Evolutionary conservation across 129 eudicot species (phyloP), one percentile per base, ranked within the genome.

Genomic region (Helichrysum umbraculigerum): DNA sequence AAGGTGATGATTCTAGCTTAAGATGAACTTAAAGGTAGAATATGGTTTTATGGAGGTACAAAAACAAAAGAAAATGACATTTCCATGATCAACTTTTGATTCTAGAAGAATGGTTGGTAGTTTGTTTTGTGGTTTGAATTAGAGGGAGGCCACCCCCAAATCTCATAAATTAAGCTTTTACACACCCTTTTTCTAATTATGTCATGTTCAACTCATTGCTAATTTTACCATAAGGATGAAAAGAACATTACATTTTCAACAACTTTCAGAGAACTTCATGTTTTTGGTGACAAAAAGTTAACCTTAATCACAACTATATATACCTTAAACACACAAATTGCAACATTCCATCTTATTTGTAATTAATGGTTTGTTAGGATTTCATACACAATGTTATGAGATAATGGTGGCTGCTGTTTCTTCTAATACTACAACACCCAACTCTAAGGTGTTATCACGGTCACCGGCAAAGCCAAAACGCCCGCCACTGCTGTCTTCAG

Each of bases 401-500:
- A 76, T 69, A 72, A 81, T 86, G 95, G 96, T 87, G 68, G 84
- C 84, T 50, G 80, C 81, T 44, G 83, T 81, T 32, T 82, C 83
- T 52, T 71, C 86, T 6, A 66, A 70, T 21, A 58, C 73, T 25
- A 72, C 78, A 72, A 64, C 85, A 72, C 81, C 85, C 6, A 84
- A 76, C 35, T 54, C 78, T 35, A 89, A 87, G 82, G 70, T 70
- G 8, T 34, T 35, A 67, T 54, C 82, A 34, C 79, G 72, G 62
- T 7, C 78, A 15, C 37, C 80, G 30, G 73, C 69, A 64, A 89
- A 70, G 73, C 79, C 90, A 33, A 87, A 77, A 44, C 76, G 94
- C 47, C 86, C 88, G 64, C 92, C 89, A 41, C 73, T 92, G 79
- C 64, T 82, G 68, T 84, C 87, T 14, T 85, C 94, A 0, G 83